A percentile compares a stretch with the other conserved stretches of the same genome.
These are phyloP conservation scores for Lanmaoa rubissima DNA, from an alignment of 768 basidiomycete genomes.

Conservation along the genomic window DNA sequence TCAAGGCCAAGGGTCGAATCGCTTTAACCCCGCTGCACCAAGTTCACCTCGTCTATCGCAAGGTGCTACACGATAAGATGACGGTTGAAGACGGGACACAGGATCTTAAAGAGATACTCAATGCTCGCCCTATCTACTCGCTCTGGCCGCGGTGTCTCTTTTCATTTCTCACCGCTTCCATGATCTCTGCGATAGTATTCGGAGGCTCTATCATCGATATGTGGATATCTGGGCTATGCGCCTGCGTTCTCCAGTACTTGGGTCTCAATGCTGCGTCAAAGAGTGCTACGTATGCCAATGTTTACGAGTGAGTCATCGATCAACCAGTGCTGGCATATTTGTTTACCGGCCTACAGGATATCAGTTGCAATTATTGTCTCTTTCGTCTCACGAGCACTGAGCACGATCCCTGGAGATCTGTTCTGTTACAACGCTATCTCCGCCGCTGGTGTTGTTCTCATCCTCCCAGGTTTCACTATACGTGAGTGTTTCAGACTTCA, in stretches of 20 bases:
- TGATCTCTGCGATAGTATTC: conserved; percentile 82
- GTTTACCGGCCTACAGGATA: conserved; percentile 48
- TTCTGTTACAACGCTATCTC: conserved; percentile 93
- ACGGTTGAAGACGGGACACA: conserved; percentile 69
- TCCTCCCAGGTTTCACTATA: conserved; percentile 84
- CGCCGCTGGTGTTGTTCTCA: conserved; percentile 86
- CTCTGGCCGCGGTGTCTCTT: conserved; percentile 65
- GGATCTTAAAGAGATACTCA: conserved; percentile 61
- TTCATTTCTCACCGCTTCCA: conserved; percentile 73
- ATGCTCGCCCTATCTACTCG: conserved; percentile 65
- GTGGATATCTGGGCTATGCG: conserved; percentile 72
- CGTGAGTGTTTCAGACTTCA: conserved; percentile 44
- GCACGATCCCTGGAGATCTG: conserved; percentile 66
- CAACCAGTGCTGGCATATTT: not conserved
- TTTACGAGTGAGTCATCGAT: conserved; percentile 74
- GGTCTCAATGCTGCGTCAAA: conserved; percentile 81
- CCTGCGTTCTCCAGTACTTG: conserved; percentile 71
- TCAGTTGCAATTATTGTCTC: conserved; percentile 82
- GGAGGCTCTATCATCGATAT: conserved; percentile 82
- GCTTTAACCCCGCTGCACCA: conserved; percentile 79
- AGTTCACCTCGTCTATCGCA: conserved; percentile 82
- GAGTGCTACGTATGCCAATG: conserved; percentile 90
- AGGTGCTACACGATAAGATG: conserved; percentile 82
- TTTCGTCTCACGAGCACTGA: conserved; percentile 75
- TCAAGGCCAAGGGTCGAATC: conserved; percentile 77